Conservation (phyloP, 352 stramenopile species). For the Plasmopara viticola region DNA sequence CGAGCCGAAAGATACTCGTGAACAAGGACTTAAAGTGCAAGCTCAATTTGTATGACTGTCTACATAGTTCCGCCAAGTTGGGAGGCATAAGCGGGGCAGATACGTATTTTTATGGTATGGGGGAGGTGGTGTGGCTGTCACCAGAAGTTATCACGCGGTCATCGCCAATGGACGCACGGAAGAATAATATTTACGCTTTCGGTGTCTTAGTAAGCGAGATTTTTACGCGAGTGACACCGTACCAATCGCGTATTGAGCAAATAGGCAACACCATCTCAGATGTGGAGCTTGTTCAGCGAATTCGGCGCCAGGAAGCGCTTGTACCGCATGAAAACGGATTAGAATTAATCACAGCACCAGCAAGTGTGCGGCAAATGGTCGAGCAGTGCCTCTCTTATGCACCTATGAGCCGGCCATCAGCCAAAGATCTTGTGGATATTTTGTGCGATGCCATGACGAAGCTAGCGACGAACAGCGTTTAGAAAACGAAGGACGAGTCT, state of each 20-base stretch:
- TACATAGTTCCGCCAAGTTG: slow-evolving; percentile 32
- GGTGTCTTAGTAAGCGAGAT: slow-evolving; percentile 57
- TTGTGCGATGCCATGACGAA: slow-evolving; percentile 37
- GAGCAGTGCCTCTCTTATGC: slow-evolving; percentile 43
- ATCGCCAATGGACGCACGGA: slow-evolving; percentile 37
- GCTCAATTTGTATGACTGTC: slow-evolving; percentile 51
- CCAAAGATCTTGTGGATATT: slow-evolving; percentile 40
- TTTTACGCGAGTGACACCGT: slow-evolving; percentile 43
- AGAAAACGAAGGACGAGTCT: slow-evolving; percentile 22
- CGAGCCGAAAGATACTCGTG: slow-evolving; percentile 54
- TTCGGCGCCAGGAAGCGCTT: slow-evolving; percentile 29
- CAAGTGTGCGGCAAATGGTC: slow-evolving; percentile 35
- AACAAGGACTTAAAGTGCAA: slow-evolving; percentile 45
- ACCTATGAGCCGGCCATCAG: slow-evolving; percentile 43
- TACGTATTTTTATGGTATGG: slow-evolving; percentile 36
- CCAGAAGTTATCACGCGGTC: slow-evolving; percentile 48
- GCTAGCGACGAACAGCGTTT: slow-evolving; percentile 24
- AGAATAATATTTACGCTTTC: slow-evolving; percentile 62
- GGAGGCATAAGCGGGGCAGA: slow-evolving; percentile 11
- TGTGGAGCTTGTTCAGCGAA: slow-evolving; percentile 35
- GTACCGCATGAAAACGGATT: slow-evolving; percentile 38
- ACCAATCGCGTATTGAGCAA: slow-evolving; percentile 37
- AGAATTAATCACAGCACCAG: slow-evolving; percentile 34
- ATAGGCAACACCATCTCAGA: slow-evolving; percentile 51
- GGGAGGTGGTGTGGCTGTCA: slow-evolving; percentile 42